Percentiles rank a stretch among this genome's conserved stretches.
These are phyloP conservation scores for Rubia tinctorum DNA, from an alignment of 305 asterid genomes.

Conservation along the genomic window DNA sequence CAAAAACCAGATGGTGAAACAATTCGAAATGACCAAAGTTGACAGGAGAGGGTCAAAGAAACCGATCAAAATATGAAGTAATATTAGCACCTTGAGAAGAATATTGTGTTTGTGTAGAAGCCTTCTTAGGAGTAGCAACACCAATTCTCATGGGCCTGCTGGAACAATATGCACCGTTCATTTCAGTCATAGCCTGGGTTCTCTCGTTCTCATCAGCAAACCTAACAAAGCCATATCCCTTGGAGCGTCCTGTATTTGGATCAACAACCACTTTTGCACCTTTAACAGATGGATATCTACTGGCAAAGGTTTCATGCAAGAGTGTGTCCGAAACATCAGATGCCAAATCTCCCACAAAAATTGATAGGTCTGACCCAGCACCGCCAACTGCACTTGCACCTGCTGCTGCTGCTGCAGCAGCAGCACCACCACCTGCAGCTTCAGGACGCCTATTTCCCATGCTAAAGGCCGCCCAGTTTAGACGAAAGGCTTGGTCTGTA, in stretches of 20 bases:
- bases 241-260: constrained; percentile 81
- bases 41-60: constrained; percentile 5
- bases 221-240: constrained; percentile 97
- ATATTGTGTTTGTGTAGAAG: constrained; percentile 62
- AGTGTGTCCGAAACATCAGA: constrained; percentile 85
- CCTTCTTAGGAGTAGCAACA: constrained; percentile 93
- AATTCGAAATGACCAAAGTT: not conserved
- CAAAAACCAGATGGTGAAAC: not conserved
- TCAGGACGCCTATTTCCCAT: constrained; percentile 85
- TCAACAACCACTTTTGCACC: constrained; percentile 96
- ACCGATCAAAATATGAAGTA: constrained; percentile 2
- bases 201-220: constrained; percentile 89
- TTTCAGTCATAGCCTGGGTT: constrained; percentile 82
- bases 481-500: constrained; percentile 84
- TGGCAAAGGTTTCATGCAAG: constrained; percentile 82
- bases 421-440: constrained; percentile 32
- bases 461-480: constrained; percentile 98
- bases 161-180: constrained; percentile 89
- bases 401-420: not conserved
- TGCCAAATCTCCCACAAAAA: constrained; percentile 96
- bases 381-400: constrained; percentile 1
- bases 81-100: constrained; percentile 67
- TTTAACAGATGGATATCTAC: constrained; percentile 80
- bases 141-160: constrained; percentile 90
- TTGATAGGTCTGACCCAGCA: constrained; percentile 58